Evolutionary conservation across 345 rosid species (phyloP).

Genomic region (Hypericum perforatum): DNA sequence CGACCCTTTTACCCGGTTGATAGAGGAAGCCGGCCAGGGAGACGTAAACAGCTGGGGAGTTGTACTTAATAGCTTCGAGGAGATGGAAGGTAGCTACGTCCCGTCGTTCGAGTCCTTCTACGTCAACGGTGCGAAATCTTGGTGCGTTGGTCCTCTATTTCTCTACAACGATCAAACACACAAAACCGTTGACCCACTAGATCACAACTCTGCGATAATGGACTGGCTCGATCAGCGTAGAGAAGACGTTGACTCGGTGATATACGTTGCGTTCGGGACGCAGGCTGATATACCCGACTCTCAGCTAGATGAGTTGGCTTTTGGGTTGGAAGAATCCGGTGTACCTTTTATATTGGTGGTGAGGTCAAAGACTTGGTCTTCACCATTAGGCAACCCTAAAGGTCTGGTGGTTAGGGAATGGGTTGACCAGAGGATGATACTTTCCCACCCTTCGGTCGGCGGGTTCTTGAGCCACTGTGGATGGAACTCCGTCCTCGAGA

Average conservation of each 20-base stretch:
- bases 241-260: slow-evolving; percentile 2
- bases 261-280: slow-evolving; percentile 15
- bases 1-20: background rate
- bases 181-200: background rate
- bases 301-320: slow-evolving; percentile 18
- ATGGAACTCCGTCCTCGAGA: slow-evolving; percentile 17
- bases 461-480: slow-evolving; percentile 23
- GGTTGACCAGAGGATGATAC: slow-evolving; percentile 17
- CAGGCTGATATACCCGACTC: slow-evolving; percentile 14
- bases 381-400: background rate
- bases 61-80: slow-evolving; percentile 19
- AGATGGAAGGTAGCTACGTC: slow-evolving; percentile 11
- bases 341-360: slow-evolving; percentile 13
- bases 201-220: background rate
- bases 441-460: slow-evolving; percentile 11
- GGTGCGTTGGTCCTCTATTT: slow-evolving; percentile 16
- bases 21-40: slow-evolving; percentile 10
- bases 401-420: slow-evolving; percentile 18
- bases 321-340: slow-evolving; percentile 13
- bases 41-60: slow-evolving; percentile 18
- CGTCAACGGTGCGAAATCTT: slow-evolving; percentile 12
- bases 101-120: slow-evolving; percentile 17
- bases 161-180: slow-evolving; percentile 1
- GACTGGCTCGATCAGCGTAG: slow-evolving; percentile 9
- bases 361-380: slow-evolving; percentile 14